These are phyloP conservation scores for Calonectria montana DNA, from an alignment of 2,329 filamentous ascomycete species.

Conservation along the genomic window DNA sequence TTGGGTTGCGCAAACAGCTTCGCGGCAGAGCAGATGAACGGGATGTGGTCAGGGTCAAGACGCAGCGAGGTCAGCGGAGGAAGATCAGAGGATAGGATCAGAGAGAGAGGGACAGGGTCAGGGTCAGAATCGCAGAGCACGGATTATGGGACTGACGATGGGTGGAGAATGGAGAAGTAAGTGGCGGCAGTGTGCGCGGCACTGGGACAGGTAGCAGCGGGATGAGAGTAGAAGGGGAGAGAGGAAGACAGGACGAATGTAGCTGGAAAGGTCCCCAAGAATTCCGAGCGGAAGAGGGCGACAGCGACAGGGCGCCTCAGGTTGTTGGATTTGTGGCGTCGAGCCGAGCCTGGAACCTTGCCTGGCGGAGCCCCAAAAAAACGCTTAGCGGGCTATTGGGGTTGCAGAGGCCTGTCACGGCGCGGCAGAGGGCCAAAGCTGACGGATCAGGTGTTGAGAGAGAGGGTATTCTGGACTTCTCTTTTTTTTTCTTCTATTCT, in stretches of 20 bases:
- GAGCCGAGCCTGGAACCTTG: conserved; percentile 41
- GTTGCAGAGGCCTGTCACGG: conserved; percentile 22
- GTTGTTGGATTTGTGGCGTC: conserved; percentile 42
- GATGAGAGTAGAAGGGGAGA: neutral
- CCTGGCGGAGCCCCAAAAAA: conserved; percentile 38
- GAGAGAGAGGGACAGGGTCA: conserved; percentile 6
- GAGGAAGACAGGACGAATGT: conserved; percentile 14
- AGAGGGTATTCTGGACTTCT: neutral
- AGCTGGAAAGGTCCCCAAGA: conserved; percentile 10
- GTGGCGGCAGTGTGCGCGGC: conserved; percentile 4
- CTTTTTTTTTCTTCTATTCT: neutral
- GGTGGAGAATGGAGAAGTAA: conserved; percentile 15
- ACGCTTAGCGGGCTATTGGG: conserved; percentile 23
- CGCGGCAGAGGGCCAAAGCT: conserved; percentile 18
- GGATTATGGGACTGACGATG: conserved; percentile 20
- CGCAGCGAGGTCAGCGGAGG: neutral
- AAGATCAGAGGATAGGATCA: conserved; percentile 10
- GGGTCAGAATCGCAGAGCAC: conserved; percentile 15
- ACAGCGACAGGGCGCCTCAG: conserved; percentile 21
- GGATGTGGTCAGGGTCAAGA: conserved; percentile 3
- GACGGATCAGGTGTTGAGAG: conserved; percentile 16
- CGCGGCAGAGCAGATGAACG: conserved; percentile 28
- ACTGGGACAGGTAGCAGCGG: neutral
- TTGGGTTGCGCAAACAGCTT: conserved; percentile 21
- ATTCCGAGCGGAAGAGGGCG: conserved; percentile 21